Base-by-base conservation (phyloP, 2,329 filamentous ascomycete genomes). In the Trichoderma asperellum region DNA sequence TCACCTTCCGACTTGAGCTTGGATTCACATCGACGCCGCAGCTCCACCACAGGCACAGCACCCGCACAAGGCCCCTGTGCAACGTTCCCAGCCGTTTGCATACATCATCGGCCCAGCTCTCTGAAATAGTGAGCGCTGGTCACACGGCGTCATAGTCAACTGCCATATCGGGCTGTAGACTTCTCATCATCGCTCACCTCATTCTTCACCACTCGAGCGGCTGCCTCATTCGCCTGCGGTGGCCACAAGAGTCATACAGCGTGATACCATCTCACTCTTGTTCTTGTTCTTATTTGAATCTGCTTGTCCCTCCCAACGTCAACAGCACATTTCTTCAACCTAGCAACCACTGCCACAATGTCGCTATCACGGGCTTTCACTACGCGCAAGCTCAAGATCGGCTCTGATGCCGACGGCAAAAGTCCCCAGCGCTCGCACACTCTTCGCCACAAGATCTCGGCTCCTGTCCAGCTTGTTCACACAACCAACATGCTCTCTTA, bases 401-500 rank as follows among this genome's bases (percentile, higher is more conserved):
- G 81, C 71, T 77, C 83, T 71, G 81, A 85, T 71, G 75, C 83
- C 55, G 82, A 83, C 32, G 74, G 74, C 60, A 78, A 78, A 69
- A 72, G 79, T 49, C 82, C 83, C 24, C 81, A 83, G 59, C 83
- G 85, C 8, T 56, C 65, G 21, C 58, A 65, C 34, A 68, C 69
- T 34, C 72, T 89, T 73, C 87, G 91, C 70, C 80, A 86, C 78
- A 90, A 94, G 83, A 99, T 99, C 78, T 99, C 96, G 1, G 88
- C 86, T 3, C 96, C 96, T 0, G 86, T 97, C 65, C 90, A 94
- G 80, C 86, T 99, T 72, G 85, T 97, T 60, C 96, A 96, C 70
- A 97, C 95, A 5, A 98, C 96, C 74, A 99, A 98, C 81, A 93
- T 96, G 87, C 90, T 97, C 67, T 94, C 93, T 8, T 97, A 97